Base-by-base conservation (phyloP, 1,284 basidiomycete species). In the Athelia sp. region DNA sequence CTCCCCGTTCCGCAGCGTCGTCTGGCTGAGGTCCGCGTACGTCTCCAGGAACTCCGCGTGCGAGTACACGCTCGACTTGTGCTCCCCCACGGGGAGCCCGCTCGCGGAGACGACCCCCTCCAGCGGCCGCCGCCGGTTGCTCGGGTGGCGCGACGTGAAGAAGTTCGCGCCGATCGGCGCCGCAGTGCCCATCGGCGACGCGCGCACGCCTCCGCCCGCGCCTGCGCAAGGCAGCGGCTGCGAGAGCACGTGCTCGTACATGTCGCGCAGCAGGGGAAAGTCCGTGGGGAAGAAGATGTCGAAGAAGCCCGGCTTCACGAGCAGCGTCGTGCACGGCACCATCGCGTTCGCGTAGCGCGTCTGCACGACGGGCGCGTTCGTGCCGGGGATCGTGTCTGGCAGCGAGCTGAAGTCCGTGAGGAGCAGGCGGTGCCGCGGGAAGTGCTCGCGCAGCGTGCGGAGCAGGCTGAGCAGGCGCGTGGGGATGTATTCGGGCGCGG, bases 241-340 rank as follows among this genome's bases (percentile, higher is more conserved):
- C 43, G 82, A 77, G 55, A 96, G 81, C 54, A 88, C 78, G 57
- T 84, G 76, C 62, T 92, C 87, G 68, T 97, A 97, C 78, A 94
- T 87, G 63, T 94, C 90, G 45, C 87, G 75, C 22, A 99, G 75
- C 18, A 80, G 78, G 46, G 83, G 80, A 58, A 99, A 99, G 63
- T 95, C 74, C 6, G 96, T 99, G 1, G 97, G 97, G 74, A 99
- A 99, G 75, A 99, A 94, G 56, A 99, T 99, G 69, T 99, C 97
- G 67, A 99, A 99, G 71, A 85, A 96, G 11, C 97, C 97, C 62
- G 92, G 97, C 56, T 88, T 85, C 50, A 99, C 97, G 57, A 96
- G 81, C 53, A 98, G 82, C 15, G 92, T 98, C 52, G 86, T 78
- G 58, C 92, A 94, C 2, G 97, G 89, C 3, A 98, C 85, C 67